Base-by-base conservation (phyloP, 176 grass and related monocot species). In the Pharus latifolius region DNA sequence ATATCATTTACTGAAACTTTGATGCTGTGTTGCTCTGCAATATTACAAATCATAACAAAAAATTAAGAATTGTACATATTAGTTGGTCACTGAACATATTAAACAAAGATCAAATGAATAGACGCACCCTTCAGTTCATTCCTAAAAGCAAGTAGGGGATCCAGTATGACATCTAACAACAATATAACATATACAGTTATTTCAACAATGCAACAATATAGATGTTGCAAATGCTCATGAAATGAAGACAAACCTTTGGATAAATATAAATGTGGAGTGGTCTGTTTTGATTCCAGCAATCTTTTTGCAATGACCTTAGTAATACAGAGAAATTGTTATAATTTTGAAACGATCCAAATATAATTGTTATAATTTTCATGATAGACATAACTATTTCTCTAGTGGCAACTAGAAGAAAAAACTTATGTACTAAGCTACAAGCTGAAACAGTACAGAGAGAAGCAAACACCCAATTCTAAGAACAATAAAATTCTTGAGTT, bases 1-100 rank as follows among this genome's bases (percentile, higher is more conserved):
- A 99, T 88, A 63, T 99, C 95, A 79, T 99, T 99, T 67, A 99
- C 90, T 76, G 95, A 94, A 80, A 99, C 82, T 93, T 98, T 93
- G 64, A 94, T 20, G 56, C 81, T 84, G 34, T 94, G 87, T 83
- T 91, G 83, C 57, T 94, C 95, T 99, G 84, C 75, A 84, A 80
- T 56, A 60, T 71, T 62, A 30, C 42, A 60, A 55, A 56, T 45
- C 14, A 70, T 43, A 34, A 88, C 35, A 43, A 35, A 41, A 67
- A 19, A 67, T 3, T 12, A 65, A 59, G 10, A 35, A 42, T 31
- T 61, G 33, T 20, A 46, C 19, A n/a, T 48, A 45, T 43, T 79
- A 73, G 53, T 48, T 20, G 14, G 75, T 47, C 25, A 62, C 11
- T 72, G 16, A 60, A 44, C 29, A 48, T 24, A 61, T 69, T 33